Evolutionary conservation across 371 early-diverging fungal species (phyloP).

Genomic region (Apophysomyces elegans): DNA sequence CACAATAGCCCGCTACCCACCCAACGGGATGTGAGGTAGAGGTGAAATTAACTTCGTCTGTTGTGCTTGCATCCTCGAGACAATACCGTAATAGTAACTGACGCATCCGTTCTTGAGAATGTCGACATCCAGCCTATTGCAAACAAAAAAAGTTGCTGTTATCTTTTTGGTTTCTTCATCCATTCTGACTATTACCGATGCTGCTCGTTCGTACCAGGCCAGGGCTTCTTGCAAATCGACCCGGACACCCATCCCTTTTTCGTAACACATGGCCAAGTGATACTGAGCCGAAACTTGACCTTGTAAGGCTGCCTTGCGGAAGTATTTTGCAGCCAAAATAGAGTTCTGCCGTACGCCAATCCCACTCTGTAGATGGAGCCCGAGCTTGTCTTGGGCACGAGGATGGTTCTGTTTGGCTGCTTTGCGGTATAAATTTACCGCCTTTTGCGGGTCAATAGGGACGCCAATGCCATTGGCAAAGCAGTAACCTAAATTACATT

Average conservation of each 20-base stretch:
- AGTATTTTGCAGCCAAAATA: constrained; percentile 61
- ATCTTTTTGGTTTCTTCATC: no score
- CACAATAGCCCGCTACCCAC: constrained; percentile 24
- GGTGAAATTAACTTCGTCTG: not conserved
- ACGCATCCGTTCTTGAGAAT: constrained; percentile 59
- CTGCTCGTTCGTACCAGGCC: constrained; percentile 77
- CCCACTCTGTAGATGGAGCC: constrained; percentile 80
- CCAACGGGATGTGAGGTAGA: constrained; percentile 14
- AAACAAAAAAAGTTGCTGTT: not conserved
- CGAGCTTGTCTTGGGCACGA: constrained; percentile 83
- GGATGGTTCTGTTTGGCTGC: constrained; percentile 74
- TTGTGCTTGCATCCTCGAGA: constrained; percentile 40
- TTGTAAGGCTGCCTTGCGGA: constrained; percentile 64
- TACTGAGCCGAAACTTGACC: constrained; percentile 68
- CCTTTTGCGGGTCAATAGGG: constrained; percentile 57
- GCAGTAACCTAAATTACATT: constrained; percentile 86
- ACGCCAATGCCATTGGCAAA: constrained; percentile 87
- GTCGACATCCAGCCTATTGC: constrained; percentile 51
- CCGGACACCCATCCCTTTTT: constrained; percentile 71
- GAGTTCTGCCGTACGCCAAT: constrained; percentile 68
- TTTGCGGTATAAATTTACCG: constrained; percentile 74
- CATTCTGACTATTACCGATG: constrained; percentile 29
- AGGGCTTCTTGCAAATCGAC: constrained; percentile 65
- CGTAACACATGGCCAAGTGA: constrained; percentile 68
- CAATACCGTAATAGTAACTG: constrained; percentile 57